These are phyloP conservation scores for Cyberlindnera japonica DNA, from an alignment of 805 yeast species.

Conservation along the genomic window DNA sequence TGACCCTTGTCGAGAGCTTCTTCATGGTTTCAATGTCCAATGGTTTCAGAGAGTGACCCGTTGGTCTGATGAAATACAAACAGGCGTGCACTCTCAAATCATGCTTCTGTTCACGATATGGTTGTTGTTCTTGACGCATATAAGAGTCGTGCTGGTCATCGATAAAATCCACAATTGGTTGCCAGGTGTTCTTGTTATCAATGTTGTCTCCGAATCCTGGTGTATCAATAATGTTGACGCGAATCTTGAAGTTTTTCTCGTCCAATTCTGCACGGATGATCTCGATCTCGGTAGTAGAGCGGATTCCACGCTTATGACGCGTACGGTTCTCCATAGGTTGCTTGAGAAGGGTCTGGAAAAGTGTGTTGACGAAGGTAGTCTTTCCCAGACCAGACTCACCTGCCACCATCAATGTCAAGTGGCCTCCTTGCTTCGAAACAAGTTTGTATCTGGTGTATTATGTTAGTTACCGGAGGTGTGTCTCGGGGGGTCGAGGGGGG, in stretches of 20 bases:
- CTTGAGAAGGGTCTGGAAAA: conserved; percentile 72
- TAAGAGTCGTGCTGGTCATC: conserved; percentile 87
- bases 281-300: conserved; percentile 73
- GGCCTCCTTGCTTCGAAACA: conserved; percentile 70
- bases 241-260: conserved; percentile 76
- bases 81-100: conserved; percentile 91
- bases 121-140: conserved; percentile 94
- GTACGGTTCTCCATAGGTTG: conserved; percentile 39
- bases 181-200: conserved; percentile 83
- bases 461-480: conserved; percentile 10
- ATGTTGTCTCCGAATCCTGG: conserved; percentile 94
- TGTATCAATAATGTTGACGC: conserved; percentile 82
- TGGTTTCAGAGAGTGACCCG: conserved; percentile 84
- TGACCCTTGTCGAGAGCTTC: conserved; percentile 72
- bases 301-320: conserved; percentile 54
- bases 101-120: conserved; percentile 57
- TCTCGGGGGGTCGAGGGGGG: background rate
- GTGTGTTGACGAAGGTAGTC: conserved; percentile 84
- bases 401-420: conserved; percentile 77
- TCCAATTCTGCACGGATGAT: conserved; percentile 76
- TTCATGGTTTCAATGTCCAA: conserved; percentile 88
- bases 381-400: conserved; percentile 94
- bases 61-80: conserved; percentile 85
- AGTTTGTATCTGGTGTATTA: conserved; percentile 54
- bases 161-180: conserved; percentile 79